Percentiles rank a stretch among this genome's conserved stretches.
Evolutionary conservation across 768 basidiomycete genomes (phyloP).

Genomic region (Paxillus rubicundulus): DNA sequence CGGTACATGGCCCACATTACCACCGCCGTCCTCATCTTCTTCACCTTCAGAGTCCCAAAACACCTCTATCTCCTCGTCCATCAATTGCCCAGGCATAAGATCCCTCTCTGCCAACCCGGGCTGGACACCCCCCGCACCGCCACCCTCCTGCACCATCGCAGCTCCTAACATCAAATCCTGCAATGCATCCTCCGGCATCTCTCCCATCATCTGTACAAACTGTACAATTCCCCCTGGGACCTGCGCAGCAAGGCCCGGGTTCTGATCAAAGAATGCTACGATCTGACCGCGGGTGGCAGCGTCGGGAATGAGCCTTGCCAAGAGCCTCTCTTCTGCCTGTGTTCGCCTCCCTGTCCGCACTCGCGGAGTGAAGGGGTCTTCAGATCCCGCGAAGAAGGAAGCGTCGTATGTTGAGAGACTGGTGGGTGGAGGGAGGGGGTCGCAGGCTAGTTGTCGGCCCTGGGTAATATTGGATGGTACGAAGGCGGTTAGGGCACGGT

Average conservation of each 20-base stretch:
- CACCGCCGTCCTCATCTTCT: conserved; percentile 22
- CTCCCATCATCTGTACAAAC: conserved; percentile 54
- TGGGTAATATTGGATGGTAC: conserved; percentile 57
- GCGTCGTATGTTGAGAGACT: conserved; percentile 62
- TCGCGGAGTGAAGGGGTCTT: conserved; percentile 42
- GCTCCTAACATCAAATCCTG: conserved; percentile 56
- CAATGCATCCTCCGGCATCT: conserved; percentile 56
- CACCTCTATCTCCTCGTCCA: conserved; percentile 34
- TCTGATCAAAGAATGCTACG: conserved; percentile 57
- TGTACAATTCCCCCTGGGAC: conserved; percentile 67
- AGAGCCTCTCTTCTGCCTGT: conserved; percentile 46
- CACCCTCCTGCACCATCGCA: conserved; percentile 37
- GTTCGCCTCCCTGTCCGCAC: conserved; percentile 38
- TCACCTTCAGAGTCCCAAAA: conserved; percentile 24
- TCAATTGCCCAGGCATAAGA: conserved; percentile 47
- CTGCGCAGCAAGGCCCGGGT: conserved; percentile 51
- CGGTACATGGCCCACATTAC: conserved; percentile 20
- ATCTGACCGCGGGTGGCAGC: conserved; percentile 55
- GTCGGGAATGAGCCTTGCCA: conserved; percentile 61
- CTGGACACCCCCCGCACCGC: conserved; percentile 25
- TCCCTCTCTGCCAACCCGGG: conserved; percentile 21
- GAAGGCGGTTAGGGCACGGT: conserved; percentile 61
- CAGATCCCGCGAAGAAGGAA: conserved; percentile 68
- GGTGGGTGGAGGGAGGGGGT: conserved; percentile 78
- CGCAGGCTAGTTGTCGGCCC: conserved; percentile 66